Evolutionary conservation across 306 rosid species (phyloP).

Genomic region (Neltuma alba): DNA sequence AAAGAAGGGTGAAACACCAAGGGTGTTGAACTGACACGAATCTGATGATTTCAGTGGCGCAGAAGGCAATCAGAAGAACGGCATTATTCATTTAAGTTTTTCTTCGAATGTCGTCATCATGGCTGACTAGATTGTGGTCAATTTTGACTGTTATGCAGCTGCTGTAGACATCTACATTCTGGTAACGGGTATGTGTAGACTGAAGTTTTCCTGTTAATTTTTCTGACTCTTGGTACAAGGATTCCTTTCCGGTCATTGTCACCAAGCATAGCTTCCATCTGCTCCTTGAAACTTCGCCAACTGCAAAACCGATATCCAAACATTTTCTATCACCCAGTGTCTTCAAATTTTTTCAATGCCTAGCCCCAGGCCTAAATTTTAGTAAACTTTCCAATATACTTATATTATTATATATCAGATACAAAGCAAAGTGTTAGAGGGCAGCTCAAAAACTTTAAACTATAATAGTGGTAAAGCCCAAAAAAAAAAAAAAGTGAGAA

Average conservation of each 20-base stretch:
- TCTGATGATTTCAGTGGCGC: conserved; percentile 14
- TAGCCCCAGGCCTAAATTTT: conserved; percentile 16
- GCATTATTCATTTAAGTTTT: conserved; percentile 36
- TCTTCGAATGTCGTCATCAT: conserved; percentile 31
- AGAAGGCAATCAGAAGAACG: conserved; percentile 32
- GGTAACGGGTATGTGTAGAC: conserved; percentile 91
- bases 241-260: conserved; percentile 95
- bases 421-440: background rate
- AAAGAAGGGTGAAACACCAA: conserved; percentile 33
- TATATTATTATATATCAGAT: conserved; percentile 7
- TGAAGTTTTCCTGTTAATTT: conserved; percentile 87
- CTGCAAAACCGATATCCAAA: conserved; percentile 53
- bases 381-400: background rate
- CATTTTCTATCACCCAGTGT: conserved; percentile 29
- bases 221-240: conserved; percentile 87
- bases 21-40: conserved; percentile 16
- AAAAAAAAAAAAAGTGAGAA: too few relatives aligned
- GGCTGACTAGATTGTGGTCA: conserved; percentile 38
- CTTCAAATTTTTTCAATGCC: conserved; percentile 24
- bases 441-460: background rate
- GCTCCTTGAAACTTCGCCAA: conserved; percentile 82
- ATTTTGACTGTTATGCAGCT: conserved; percentile 42
- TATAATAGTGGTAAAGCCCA: background rate
- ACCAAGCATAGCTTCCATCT: conserved; percentile 80
- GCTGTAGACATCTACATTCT: conserved; percentile 89